Evolutionary conservation across 2,329 filamentous ascomycete genomes (phyloP).

Genomic region (Nigrograna mackinnonii): DNA sequence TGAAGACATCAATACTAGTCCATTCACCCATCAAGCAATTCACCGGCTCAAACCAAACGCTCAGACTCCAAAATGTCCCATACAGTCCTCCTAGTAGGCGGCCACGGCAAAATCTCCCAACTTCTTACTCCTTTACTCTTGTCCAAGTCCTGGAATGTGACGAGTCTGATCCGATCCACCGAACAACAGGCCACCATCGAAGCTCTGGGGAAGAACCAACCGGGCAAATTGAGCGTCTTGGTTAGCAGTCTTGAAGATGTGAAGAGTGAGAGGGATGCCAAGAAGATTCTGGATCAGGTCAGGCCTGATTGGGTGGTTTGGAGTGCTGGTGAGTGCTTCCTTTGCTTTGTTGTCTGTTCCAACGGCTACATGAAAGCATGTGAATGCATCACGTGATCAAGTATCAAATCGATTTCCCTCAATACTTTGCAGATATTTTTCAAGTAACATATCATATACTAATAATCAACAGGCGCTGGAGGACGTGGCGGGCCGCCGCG

Average conservation of each 20-base stretch:
- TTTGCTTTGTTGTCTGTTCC: background rate
- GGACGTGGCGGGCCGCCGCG: slow-evolving; percentile 56
- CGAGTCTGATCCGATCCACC: slow-evolving; percentile 74
- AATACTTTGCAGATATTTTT: background rate
- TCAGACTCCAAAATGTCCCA: slow-evolving; percentile 29
- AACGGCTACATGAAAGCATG: background rate
- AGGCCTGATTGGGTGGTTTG: slow-evolving; percentile 70
- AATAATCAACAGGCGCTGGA: slow-evolving; percentile 51
- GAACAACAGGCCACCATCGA: slow-evolving; percentile 69
- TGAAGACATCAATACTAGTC: too few species aligned
- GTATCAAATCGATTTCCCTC: background rate
- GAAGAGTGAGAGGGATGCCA: slow-evolving; percentile 64
- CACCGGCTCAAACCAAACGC: too few species aligned
- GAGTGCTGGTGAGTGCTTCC: slow-evolving; percentile 61
- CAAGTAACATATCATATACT: background rate
- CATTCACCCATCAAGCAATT: too few species aligned
- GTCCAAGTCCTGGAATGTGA: slow-evolving; percentile 74
- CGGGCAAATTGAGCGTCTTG: slow-evolving; percentile 69
- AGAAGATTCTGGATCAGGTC: slow-evolving; percentile 63
- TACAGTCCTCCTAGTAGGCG: slow-evolving; percentile 71
- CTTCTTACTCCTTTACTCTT: slow-evolving; percentile 77
- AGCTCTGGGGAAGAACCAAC: slow-evolving; percentile 60
- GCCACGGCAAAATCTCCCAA: slow-evolving; percentile 79
- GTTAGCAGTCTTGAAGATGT: slow-evolving; percentile 74
- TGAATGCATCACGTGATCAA: background rate